phyloP scores from a whole-genome alignment of 139 green algal species.

The Asterochloris sp. region DNA sequence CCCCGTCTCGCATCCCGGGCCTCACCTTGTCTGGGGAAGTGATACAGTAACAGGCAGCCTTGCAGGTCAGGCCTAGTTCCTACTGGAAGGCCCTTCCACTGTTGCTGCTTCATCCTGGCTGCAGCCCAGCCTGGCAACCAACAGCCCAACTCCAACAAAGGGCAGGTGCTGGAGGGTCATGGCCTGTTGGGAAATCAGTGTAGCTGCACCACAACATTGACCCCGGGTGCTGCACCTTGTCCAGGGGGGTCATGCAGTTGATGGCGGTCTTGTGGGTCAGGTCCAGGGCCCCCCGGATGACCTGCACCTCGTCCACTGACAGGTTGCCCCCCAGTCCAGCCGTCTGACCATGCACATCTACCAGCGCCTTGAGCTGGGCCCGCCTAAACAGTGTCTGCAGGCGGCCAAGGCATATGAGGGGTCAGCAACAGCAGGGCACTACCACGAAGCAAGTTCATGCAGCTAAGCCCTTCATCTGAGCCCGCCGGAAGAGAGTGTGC shows the following conservation, averaged over 20 bases:
- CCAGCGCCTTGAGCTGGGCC: conserved; percentile 83
- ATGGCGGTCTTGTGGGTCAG: conserved; percentile 78
- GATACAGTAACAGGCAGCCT: too few relatives aligned
- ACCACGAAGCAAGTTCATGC: background rate
- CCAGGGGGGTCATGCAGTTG: conserved; percentile 83
- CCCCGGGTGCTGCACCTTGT: conserved; percentile 53
- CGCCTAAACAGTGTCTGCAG: conserved; percentile 67
- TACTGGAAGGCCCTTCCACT: too few relatives aligned
- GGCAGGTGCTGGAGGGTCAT: too few relatives aligned
- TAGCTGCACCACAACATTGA: background rate
- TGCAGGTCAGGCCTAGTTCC: too few relatives aligned
- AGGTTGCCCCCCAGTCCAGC: conserved; percentile 75
- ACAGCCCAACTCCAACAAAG: too few relatives aligned
- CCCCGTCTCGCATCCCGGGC: too few relatives aligned
- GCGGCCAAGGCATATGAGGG: background rate
- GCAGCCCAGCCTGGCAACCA: too few relatives aligned
- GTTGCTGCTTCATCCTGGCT: too few relatives aligned
- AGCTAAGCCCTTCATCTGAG: background rate
- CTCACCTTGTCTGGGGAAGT: too few relatives aligned
- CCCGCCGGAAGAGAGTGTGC: too few relatives aligned
- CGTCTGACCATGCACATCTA: conserved; percentile 72
- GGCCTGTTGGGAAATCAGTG: background rate
- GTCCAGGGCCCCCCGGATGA: conserved; percentile 84
- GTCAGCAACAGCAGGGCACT: background rate
- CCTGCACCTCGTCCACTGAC: conserved; percentile 50